phyloP scores from a whole-genome alignment of 768 basidiomycete genomes.

The Tulasnella sp. region DNA sequence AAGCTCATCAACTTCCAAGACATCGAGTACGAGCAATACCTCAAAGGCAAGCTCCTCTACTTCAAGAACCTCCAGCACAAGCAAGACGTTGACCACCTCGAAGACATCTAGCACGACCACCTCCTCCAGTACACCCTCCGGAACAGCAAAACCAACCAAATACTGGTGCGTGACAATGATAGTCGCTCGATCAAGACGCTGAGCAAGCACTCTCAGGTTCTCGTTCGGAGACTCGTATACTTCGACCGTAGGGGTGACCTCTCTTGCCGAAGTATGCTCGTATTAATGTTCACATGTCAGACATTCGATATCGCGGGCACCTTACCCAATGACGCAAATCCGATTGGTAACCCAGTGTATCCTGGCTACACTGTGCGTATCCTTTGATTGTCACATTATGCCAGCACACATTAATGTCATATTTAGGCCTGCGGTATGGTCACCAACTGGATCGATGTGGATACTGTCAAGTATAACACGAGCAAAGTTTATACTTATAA shows the following conservation, averaged over 20 bases:
- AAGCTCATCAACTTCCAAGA: constrained; percentile 23
- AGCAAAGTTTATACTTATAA: constrained; percentile 47
- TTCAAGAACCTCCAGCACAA: constrained; percentile 16
- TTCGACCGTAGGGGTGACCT: constrained; percentile 38
- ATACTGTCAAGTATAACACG: constrained; percentile 40
- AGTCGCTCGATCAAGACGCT: background rate
- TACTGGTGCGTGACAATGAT: constrained; percentile 46
- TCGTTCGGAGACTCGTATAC: constrained; percentile 42
- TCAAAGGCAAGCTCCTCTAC: constrained; percentile 2
- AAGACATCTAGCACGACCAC: constrained; percentile 23
- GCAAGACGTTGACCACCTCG: background rate
- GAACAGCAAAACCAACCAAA: constrained; percentile 24
- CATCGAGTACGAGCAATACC: constrained; percentile 7
- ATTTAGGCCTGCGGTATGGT: constrained; percentile 34
- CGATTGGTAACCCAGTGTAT: constrained; percentile 32
- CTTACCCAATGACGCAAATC: constrained; percentile 26
- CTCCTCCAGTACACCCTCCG: constrained; percentile 22
- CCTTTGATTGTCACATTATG: background rate
- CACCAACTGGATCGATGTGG: constrained; percentile 45
- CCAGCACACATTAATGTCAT: constrained; percentile 30
- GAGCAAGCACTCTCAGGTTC: background rate
- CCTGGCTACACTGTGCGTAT: background rate
- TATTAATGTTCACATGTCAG: constrained; percentile 32
- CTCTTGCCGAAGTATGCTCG: constrained; percentile 29
- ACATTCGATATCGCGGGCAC: background rate